Evolutionary conservation across 352 stramenopile species (phyloP).

Genomic region (Phytopythium delawarense): DNA sequence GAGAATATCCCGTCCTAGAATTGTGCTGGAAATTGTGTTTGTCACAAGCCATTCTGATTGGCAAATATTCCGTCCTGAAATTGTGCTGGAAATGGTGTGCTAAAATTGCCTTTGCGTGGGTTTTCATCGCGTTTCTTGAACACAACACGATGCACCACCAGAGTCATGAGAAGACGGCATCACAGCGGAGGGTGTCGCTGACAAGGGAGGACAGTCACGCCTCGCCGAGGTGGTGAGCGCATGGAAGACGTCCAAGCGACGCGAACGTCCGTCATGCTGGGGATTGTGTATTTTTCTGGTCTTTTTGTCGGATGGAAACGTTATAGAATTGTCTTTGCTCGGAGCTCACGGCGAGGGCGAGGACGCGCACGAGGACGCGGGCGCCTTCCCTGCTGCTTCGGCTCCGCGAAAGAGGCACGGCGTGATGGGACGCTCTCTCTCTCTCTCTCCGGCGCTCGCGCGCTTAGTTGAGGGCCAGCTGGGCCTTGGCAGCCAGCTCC

Average conservation of each 20-base stretch:
- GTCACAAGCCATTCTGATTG: too few relatives aligned
- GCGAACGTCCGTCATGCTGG: background rate
- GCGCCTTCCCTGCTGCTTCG: background rate
- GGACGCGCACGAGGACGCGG: background rate
- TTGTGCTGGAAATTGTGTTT: too few relatives aligned
- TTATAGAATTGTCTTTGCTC: slow-evolving; percentile 1
- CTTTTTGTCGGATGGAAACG: background rate
- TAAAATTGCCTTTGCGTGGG: too few relatives aligned
- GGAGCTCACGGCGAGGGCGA: background rate
- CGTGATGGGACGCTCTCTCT: background rate
- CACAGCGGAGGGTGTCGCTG: too few relatives aligned
- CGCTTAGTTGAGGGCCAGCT: slow-evolving; percentile 65
- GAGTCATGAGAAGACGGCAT: too few relatives aligned
- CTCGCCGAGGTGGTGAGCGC: too few relatives aligned
- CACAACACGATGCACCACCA: too few relatives aligned
- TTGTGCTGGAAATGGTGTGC: too few relatives aligned
- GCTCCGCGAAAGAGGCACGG: background rate
- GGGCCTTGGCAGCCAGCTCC: slow-evolving; percentile 42
- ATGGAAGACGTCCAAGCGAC: background rate
- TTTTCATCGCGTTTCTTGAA: too few relatives aligned
- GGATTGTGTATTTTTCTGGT: slow-evolving; percentile 4
- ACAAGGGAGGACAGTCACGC: too few relatives aligned
- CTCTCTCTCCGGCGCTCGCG: background rate
- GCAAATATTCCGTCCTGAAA: too few relatives aligned
- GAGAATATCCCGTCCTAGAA: too few relatives aligned